Evolutionary conservation across 768 basidiomycete genomes (phyloP), one percentile per base, ranked within the genome.

Genomic region (Leccinellum luteum): DNA sequence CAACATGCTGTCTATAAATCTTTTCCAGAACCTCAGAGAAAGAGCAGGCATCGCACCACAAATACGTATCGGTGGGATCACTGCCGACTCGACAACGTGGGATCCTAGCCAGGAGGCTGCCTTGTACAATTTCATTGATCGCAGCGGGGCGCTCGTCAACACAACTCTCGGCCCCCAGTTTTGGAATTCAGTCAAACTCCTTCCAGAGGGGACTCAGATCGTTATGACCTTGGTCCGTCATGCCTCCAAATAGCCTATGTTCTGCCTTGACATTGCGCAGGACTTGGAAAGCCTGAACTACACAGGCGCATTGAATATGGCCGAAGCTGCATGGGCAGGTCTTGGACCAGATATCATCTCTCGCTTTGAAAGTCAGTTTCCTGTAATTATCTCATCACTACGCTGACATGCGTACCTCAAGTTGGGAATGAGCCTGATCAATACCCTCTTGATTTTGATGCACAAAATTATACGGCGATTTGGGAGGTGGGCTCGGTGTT

Each of bases 341-440:
- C 69, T 83, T 31, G 71, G 68, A 12, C 57, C 64, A 12, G 31
- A 57, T 1, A 76, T 80, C 50, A 64, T 82, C 6, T 67, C 72
- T 23, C 72, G 73, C 3, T 74, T 82, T 35, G 81, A 83, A 70
- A 81, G 81, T 79, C 19, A 54, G 59, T 43, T 6, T 32, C 34
- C 2, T 9, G 10, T 14, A 51, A 21, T 25, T 47, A 4, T 25
- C 14, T 48, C 19, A 15, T 50, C 5, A 1, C 13, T 15, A 4
- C 28, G 30, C 52, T 60, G 34, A 63, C 34, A 15, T 7, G 31
- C 4, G 21, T 31, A 14, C 31, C 13, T 52, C 21, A 48, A 68
- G 80, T 83, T 58, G 82, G 82, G 21, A 83, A 83, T 51, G 82
- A 83, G 66, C 81, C 81, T 2, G 81, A 83, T 63, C 80, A 82